A percentile compares a stretch with the other conserved stretches of the same genome.
These are phyloP conservation scores for Phytopythium litorale DNA, from an alignment of 352 stramenopile genomes.

Conservation along the genomic window DNA sequence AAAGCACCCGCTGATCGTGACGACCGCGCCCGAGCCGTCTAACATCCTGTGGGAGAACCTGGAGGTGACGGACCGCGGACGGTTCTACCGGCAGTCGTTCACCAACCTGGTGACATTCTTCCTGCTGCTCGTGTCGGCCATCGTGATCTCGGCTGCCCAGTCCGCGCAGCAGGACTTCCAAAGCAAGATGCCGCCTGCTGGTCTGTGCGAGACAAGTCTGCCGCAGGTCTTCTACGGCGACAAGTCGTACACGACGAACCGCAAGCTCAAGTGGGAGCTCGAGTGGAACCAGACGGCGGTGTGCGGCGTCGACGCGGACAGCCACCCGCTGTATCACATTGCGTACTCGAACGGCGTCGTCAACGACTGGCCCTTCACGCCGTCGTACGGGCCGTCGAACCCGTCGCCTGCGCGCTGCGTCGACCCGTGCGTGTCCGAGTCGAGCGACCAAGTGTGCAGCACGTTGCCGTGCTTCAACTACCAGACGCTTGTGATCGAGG, in stretches of 20 bases:
- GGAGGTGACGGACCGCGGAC: conserved; percentile 51
- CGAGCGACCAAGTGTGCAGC: conserved; percentile 39
- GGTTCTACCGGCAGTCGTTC: conserved; percentile 60
- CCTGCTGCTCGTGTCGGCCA: conserved; percentile 56
- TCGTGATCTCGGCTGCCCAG: conserved; percentile 74
- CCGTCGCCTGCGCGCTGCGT: conserved; percentile 23
- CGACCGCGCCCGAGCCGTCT: conserved; percentile 62
- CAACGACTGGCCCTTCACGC: not conserved
- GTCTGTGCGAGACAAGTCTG: conserved; percentile 52
- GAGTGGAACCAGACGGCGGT: conserved; percentile 50
- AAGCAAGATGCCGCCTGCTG: conserved; percentile 48
- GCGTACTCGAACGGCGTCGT: conserved; percentile 45
- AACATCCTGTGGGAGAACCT: conserved; percentile 90
- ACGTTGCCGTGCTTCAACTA: conserved; percentile 69
- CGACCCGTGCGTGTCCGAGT: conserved; percentile 59
- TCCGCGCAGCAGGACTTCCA: conserved; percentile 70
- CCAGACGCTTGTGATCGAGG: conserved; percentile 11
- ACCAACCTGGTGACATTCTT: conserved; percentile 74
- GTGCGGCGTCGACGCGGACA: conserved; percentile 19
- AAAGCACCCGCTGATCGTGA: conserved; percentile 41
- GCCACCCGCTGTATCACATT: conserved; percentile 42
- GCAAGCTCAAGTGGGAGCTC: conserved; percentile 34
- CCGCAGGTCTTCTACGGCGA: conserved; percentile 62
- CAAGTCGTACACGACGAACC: conserved; percentile 8
- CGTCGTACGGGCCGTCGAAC: conserved; percentile 1